Base-by-base conservation (phyloP, 805 yeast species). In the Yamadazyma olivae region DNA sequence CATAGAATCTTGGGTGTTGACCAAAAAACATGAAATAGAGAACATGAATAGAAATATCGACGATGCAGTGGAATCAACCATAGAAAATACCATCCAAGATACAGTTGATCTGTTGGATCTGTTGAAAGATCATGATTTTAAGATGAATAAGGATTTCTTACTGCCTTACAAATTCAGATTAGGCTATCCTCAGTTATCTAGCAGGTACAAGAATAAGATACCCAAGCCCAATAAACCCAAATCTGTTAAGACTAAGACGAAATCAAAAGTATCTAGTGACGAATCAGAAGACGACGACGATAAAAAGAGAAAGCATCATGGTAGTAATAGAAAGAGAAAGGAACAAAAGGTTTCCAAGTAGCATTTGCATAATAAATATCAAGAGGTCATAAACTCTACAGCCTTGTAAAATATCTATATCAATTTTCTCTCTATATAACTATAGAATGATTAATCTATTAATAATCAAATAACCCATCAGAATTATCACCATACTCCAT, bases 401-500 rank as follows among this genome's bases (percentile, higher is more conserved):
- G n/a, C n/a, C n/a, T n/a, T n/a, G n/a, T n/a, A n/a, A n/a, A n/a
- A n/a, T n/a, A n/a, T n/a, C n/a, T n/a, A n/a, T n/a, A n/a, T n/a
- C n/a, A n/a, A n/a, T n/a, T n/a, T n/a, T n/a, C n/a, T n/a, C n/a
- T 27, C 6, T 16, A 27, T 27, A 9, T 27, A 16, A 7, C 16
- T 17, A 9, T 32, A 32, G 23, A 20, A 20, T 20, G 23, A 20
- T 20, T 20, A 7, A 20, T 20, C 9, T 22, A 13, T 16, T 53
- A 66, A 45, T 67, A 64, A 39, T 65, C 66, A 57, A 70, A 64
- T 53, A 75, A 54, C 40, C 79, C 77, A 45, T 68, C 77, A 17
- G 70, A 71, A 46, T 67, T 66, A 38, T 81, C 93, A 49, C 77
- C 85, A 39, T 79, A 72, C 19, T 66, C 76, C 29, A 67, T 61